Evolutionary conservation across 2,329 filamentous ascomycete genomes (phyloP).

Genomic region (Dryadomyces sulphureus): DNA sequence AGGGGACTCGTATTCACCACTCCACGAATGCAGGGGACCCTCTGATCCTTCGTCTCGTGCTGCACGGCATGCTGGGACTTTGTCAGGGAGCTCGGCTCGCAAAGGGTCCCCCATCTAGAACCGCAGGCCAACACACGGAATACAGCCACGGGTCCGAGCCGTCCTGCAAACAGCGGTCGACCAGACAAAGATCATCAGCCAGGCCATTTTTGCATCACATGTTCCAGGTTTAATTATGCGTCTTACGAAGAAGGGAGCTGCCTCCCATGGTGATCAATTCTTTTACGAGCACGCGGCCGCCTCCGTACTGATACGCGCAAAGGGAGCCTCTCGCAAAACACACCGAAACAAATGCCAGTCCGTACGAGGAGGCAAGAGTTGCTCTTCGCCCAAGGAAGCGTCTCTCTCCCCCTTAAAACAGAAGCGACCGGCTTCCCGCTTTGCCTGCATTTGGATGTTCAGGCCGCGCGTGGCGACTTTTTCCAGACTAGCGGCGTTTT

Average conservation of each 20-base stretch:
- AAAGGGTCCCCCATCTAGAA: too few species aligned
- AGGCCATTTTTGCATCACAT: not conserved
- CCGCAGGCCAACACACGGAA: too few species aligned
- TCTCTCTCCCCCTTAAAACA: not conserved
- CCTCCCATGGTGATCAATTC: not conserved
- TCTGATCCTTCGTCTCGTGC: not conserved
- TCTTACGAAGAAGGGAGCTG: not conserved
- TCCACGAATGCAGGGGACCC: not conserved
- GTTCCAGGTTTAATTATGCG: not conserved
- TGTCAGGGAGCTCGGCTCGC: too few species aligned
- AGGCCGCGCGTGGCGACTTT: conserved; percentile 3
- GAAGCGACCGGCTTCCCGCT: not conserved
- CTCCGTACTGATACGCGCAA: too few species aligned
- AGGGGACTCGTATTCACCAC: too few species aligned
- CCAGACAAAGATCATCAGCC: not conserved
- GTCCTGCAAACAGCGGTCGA: not conserved
- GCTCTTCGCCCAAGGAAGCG: too few species aligned
- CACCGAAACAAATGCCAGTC: not conserved
- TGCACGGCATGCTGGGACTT: not conserved
- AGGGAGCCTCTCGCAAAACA: not conserved
- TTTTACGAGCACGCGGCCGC: not conserved
- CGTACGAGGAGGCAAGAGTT: too few species aligned
- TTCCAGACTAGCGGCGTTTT: conserved; percentile 1
- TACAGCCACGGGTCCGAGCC: not conserved
- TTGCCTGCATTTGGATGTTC: conserved; percentile 5